phyloP scores from a whole-genome alignment of 2,329 filamentous ascomycete species.

The Fusarium sp. region DNA sequence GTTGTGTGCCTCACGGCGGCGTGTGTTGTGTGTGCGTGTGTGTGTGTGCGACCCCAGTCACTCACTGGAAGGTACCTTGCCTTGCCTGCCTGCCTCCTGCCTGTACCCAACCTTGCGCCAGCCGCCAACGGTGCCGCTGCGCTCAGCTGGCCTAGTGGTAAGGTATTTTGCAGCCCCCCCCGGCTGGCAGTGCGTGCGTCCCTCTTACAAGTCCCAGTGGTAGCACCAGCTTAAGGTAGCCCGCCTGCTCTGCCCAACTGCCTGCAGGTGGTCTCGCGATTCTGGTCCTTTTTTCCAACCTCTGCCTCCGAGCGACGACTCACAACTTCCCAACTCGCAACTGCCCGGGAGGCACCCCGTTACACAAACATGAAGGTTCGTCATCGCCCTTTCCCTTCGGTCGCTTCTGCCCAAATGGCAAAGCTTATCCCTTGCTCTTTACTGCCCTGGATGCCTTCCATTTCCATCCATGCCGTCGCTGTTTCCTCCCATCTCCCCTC shows the following conservation, averaged over 20 bases:
- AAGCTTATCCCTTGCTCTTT: slow-evolving; percentile 15
- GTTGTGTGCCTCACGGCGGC: slow-evolving; percentile 14
- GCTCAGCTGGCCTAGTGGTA: slow-evolving; percentile 22
- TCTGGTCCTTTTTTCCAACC: slow-evolving; percentile 37
- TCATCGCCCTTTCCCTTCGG: slow-evolving; percentile 40
- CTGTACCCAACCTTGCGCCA: slow-evolving; percentile 17
- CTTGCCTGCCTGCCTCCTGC: background rate
- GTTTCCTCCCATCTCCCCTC: slow-evolving; percentile 16
- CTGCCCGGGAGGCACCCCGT: slow-evolving; percentile 46
- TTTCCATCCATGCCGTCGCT: slow-evolving; percentile 3
- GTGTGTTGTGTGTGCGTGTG: background rate
- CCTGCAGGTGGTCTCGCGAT: slow-evolving; percentile 35
- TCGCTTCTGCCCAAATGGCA: slow-evolving; percentile 22
- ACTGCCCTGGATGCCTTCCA: slow-evolving; percentile 3
- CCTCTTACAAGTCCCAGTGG: slow-evolving; percentile 5
- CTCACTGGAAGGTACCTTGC: slow-evolving; percentile 36
- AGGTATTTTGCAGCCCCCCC: slow-evolving; percentile 1
- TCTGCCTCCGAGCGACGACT: slow-evolving; percentile 35
- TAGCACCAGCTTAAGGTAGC: slow-evolving; percentile 42
- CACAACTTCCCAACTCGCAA: slow-evolving; percentile 42
- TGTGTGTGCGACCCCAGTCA: slow-evolving; percentile 27
- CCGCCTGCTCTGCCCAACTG: slow-evolving; percentile 33
- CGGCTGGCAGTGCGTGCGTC: slow-evolving; percentile 9
- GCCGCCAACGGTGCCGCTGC: slow-evolving; percentile 33
- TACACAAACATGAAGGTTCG: slow-evolving; percentile 54